phyloP scores from a whole-genome alignment of 2,329 filamentous ascomycete genomes.

The Sporothrix sp. region DNA sequence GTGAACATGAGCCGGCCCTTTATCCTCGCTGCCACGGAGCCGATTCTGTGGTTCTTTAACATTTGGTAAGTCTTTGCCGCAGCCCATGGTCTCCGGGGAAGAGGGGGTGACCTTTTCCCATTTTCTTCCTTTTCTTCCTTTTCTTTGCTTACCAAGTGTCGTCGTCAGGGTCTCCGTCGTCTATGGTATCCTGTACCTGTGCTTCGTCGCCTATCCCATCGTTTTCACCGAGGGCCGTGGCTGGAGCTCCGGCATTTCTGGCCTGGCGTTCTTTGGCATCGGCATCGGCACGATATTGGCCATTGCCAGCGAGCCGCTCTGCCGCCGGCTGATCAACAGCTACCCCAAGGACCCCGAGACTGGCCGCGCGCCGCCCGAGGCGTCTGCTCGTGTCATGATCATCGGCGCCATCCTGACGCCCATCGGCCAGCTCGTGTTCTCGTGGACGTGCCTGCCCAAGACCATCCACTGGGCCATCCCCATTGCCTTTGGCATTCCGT shows the following conservation, averaged over 20 bases:
- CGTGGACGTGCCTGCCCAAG: conserved; percentile 73
- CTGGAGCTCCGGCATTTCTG: conserved; percentile 64
- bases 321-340: conserved; percentile 66
- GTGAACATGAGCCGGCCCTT: conserved; percentile 71
- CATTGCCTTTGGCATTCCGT: conserved; percentile 65
- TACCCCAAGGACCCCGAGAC: conserved; percentile 68
- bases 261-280: conserved; percentile 67
- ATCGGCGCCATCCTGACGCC: conserved; percentile 66
- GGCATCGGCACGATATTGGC: conserved; percentile 54
- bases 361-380: conserved; percentile 64
- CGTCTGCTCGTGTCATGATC: conserved; percentile 70
- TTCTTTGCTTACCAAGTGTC: background rate
- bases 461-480: conserved; percentile 72
- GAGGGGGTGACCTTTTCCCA: too few relatives aligned
- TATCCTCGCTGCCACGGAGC: conserved; percentile 66
- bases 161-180: conserved; percentile 60
- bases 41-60: conserved; percentile 65
- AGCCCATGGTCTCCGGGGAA: too few relatives aligned
- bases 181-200: conserved; percentile 75
- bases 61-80: conserved; percentile 51
- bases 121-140: too few relatives aligned
- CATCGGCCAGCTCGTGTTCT: conserved; percentile 73
- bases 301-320: conserved; percentile 57
- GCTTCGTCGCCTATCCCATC: conserved; percentile 83
- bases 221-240: conserved; percentile 67